These are phyloP conservation scores for Sporothrix phasma DNA, from an alignment of 2,329 filamentous ascomycete species.

Conservation along the genomic window DNA sequence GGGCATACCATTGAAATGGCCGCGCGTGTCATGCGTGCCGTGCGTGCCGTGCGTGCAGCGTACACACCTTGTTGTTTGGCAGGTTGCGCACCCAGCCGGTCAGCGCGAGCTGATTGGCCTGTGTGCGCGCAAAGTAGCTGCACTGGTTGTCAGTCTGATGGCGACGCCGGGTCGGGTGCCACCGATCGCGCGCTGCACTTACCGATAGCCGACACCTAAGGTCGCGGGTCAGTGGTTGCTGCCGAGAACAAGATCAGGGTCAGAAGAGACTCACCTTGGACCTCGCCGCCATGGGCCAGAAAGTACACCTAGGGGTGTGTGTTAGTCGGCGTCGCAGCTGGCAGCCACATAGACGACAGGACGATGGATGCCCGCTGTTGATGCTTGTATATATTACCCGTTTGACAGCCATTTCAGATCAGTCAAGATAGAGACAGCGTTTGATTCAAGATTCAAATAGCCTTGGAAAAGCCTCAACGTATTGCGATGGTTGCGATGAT, in stretches of 20 bases:
- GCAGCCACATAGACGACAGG: not conserved
- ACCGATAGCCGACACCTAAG: slow-evolving; percentile 48
- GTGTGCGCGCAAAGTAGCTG: slow-evolving; percentile 46
- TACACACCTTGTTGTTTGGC: slow-evolving; percentile 41
- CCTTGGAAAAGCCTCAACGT: no score
- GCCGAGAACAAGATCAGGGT: not conserved
- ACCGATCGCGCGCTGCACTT: slow-evolving; percentile 12
- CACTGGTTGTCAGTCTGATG: not conserved
- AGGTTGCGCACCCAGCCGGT: slow-evolving; percentile 56
- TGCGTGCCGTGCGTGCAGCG: no score
- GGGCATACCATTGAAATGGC: no score
- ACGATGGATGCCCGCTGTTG: not conserved
- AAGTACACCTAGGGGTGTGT: slow-evolving; percentile 43
- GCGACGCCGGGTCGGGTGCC: no score
- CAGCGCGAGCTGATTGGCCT: slow-evolving; percentile 39
- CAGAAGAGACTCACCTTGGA: slow-evolving; percentile 48
- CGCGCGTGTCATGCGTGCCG: no score
- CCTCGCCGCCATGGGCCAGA: slow-evolving; percentile 51
- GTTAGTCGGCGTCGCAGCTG: not conserved
- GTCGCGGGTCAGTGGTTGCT: not conserved
- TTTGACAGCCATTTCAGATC: slow-evolving; percentile 14
- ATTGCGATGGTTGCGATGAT: no score
- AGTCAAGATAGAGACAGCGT: not conserved
- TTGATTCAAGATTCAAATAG: not conserved
- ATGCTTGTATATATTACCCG: slow-evolving; percentile 15